Percentiles rank a stretch among this genome's conserved stretches.
Evolutionary conservation across 345 rosid species (phyloP).

Genomic region (Capsella bursapastoris): DNA sequence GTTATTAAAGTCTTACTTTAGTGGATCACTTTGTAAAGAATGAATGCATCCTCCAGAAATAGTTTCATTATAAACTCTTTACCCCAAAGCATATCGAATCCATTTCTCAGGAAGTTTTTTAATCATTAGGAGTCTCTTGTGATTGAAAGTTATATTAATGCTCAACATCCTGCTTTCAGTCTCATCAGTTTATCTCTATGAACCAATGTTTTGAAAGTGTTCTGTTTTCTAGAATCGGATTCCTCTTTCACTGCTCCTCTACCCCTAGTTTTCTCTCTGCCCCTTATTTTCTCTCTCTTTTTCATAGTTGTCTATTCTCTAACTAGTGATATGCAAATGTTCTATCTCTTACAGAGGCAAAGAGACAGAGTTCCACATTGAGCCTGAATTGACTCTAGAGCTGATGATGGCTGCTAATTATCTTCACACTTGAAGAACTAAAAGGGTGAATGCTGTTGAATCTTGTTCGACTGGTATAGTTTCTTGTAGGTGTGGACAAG

Average conservation of each 20-base stretch:
- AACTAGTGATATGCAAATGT: conserved; percentile 2
- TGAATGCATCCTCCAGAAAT: neutral
- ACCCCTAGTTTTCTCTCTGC: neutral
- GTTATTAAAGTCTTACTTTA: neutral
- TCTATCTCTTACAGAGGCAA: conserved; percentile 53
- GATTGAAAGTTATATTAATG: conserved; percentile 1
- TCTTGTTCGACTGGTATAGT: conserved; percentile 19
- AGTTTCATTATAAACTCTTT: conserved; percentile 11
- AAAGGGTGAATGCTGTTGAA: conserved; percentile 17
- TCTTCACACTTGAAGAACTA: conserved; percentile 54
- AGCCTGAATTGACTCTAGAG: conserved; percentile 73
- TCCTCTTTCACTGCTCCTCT: neutral
- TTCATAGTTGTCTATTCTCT: neutral
- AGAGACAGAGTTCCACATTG: conserved; percentile 70
- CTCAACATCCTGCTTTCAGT: neutral
- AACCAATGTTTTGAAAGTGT: neutral
- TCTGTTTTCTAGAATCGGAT: neutral
- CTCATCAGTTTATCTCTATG: neutral
- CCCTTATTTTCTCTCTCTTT: neutral
- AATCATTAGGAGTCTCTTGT: conserved; percentile 1
- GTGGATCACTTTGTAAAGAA: neutral
- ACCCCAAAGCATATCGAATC: neutral
- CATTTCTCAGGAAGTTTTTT: neutral
- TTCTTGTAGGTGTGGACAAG: neutral
- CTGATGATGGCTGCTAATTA: conserved; percentile 84